Conservation (phyloP, 768 basidiomycete species). For the Melanogaster broomeanus region DNA sequence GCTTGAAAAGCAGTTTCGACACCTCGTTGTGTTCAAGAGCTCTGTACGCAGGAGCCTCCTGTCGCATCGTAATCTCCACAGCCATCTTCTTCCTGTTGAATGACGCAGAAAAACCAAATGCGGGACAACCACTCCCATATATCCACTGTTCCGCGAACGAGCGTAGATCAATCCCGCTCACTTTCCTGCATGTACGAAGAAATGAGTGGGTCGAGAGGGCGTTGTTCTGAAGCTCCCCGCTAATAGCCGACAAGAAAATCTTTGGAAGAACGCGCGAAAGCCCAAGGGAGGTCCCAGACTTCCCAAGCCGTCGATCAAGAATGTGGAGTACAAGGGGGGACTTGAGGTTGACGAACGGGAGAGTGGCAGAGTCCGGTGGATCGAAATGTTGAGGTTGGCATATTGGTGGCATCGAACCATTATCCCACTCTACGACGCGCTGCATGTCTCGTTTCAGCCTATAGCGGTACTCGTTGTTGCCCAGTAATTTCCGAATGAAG, state of each 20-base stretch:
- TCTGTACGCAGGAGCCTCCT: constrained; percentile 78
- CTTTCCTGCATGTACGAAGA: constrained; percentile 88
- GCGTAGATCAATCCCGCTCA: constrained; percentile 86
- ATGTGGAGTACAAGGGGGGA: constrained; percentile 96
- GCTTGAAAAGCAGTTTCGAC: constrained; percentile 68
- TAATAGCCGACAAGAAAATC: constrained; percentile 90
- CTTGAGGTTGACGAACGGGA: constrained; percentile 94
- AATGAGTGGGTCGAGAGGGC: constrained; percentile 88
- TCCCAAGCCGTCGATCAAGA: constrained; percentile 89
- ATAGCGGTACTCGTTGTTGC: constrained; percentile 97
- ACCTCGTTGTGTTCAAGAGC: constrained; percentile 68
- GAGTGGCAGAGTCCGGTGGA: constrained; percentile 75
- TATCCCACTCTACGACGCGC: constrained; percentile 84
- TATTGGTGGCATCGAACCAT: constrained; percentile 87
- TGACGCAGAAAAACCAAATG: constrained; percentile 84
- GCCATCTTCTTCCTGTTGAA: constrained; percentile 99
- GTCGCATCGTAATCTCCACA: constrained; percentile 93
- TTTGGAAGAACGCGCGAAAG: constrained; percentile 94
- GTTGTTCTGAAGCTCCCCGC: constrained; percentile 85
- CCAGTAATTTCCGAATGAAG: constrained; percentile 83
- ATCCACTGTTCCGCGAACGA: constrained; percentile 99
- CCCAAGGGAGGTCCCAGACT: constrained; percentile 93
- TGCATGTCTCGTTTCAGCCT: constrained; percentile 96
- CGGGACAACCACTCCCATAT: constrained; percentile 94
- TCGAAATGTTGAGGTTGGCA: constrained; percentile 86